Base-by-base conservation (phyloP, 371 early-diverging fungal genomes). In the Mucor irregularis region DNA sequence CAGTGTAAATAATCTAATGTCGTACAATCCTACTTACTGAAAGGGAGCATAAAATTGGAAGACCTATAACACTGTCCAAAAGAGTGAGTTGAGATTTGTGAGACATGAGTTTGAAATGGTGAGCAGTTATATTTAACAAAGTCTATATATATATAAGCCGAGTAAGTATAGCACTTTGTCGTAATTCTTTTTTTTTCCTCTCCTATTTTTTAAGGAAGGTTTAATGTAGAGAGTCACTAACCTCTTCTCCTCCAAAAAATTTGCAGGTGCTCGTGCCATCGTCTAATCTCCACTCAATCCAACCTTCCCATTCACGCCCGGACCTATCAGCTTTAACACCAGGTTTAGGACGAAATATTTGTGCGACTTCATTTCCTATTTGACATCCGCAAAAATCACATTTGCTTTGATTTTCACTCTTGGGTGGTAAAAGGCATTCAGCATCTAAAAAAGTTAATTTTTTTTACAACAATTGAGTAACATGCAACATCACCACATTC, bases 221-320 rank as follows among this genome's bases (percentile, higher is more conserved):
- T 56, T 38, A 29, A 37, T 13, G 9, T 34, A 22, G 10, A 37
- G 11, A 9, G 28, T 6, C 24, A 19, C 51, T 48, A 58, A 77
- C 74, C 56, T 77, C 77, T 63, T 77, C 74, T 40, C 74, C 62
- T 40, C 74, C 74, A 53, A 46, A 67, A 4, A 62, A 54, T 25
- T 37, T 63, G 29, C 68, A 55, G 2, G 44, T 57, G 17, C 67
- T 69, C 5, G 60, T 63, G 3, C 74, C 74, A 48, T 77, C 72
- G 40, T 77, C 74, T 5, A 77, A 40, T 11, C 44, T 38, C 77
- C 74, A 73, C 48, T 73, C 64, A 10, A 73, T 53, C 71, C 74
- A 69, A 16, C 72, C 66, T 55, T 61, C 43, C 63, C 62, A 62
- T 39, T 43, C 51, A 46, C 25, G 26, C 28, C 13, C 33, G 14